phyloP scores from a whole-genome alignment of 202 grass and related monocot genomes.

The Musa balbisiana region DNA sequence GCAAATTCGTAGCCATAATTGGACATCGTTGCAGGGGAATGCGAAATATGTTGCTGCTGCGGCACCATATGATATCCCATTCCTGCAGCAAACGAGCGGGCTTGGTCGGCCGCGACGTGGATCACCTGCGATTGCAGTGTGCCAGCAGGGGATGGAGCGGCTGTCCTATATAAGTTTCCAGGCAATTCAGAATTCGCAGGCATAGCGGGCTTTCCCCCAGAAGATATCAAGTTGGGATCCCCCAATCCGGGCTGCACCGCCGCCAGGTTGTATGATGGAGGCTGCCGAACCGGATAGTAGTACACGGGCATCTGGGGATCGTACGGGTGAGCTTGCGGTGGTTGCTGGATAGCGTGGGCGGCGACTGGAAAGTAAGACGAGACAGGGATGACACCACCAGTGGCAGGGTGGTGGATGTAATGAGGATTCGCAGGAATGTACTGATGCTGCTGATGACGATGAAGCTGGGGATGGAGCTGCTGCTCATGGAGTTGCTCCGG shows the following conservation, averaged over 20 bases:
- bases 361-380: slow-evolving; percentile 1
- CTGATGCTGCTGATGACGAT: slow-evolving; percentile 9
- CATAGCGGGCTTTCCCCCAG: slow-evolving; percentile 35
- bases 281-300: slow-evolving; percentile 53
- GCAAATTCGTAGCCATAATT: no score
- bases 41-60: no score
- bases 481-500: slow-evolving; percentile 29
- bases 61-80: no score
- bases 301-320: slow-evolving; percentile 60
- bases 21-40: no score
- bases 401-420: no score
- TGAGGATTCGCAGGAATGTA: no score
- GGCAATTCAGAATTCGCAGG: slow-evolving; percentile 49
- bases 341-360: slow-evolving; percentile 42
- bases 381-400: no score
- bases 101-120: neutral
- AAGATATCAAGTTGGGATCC: slow-evolving; percentile 3
- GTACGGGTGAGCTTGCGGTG: slow-evolving; percentile 9
- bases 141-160: slow-evolving; percentile 27
- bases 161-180: slow-evolving; percentile 51
- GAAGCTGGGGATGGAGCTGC: slow-evolving; percentile 39
- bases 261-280: slow-evolving; percentile 37
- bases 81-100: no score
- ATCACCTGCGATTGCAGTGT: neutral
- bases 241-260: slow-evolving; percentile 25